Conservation (phyloP, 2,329 filamentous ascomycete genomes). For the Exserohilum turcica region DNA sequence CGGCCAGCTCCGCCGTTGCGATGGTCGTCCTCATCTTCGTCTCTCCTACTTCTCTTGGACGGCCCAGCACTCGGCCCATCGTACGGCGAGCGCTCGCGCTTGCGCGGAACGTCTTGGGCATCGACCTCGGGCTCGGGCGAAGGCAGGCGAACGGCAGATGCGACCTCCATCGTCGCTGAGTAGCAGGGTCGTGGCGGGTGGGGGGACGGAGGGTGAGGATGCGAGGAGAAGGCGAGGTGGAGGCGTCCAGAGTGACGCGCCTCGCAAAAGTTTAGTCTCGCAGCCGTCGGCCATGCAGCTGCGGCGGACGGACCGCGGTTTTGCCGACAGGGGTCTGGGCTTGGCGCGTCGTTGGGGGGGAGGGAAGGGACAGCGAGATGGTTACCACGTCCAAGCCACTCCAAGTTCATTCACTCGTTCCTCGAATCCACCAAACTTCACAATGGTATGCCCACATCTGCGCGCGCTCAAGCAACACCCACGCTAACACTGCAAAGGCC, state of each 20-base stretch:
- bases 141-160: slow-evolving; percentile 62
- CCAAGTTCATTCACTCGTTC: slow-evolving; percentile 25
- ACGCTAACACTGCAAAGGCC: slow-evolving; percentile 64
- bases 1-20: slow-evolving; percentile 74
- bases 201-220: not conserved
- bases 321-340: slow-evolving; percentile 21
- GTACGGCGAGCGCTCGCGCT: slow-evolving; percentile 61
- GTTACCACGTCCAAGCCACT: slow-evolving; percentile 15
- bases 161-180: slow-evolving; percentile 41
- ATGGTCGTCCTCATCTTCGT: slow-evolving; percentile 44
- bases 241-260: slow-evolving; percentile 13
- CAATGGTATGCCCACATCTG: slow-evolving; percentile 31
- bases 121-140: slow-evolving; percentile 56
- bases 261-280: slow-evolving; percentile 35
- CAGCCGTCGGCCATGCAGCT: slow-evolving; percentile 1
- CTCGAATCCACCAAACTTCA: slow-evolving; percentile 21
- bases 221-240: slow-evolving; percentile 2
- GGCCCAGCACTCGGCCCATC: slow-evolving; percentile 36
- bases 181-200: slow-evolving; percentile 1
- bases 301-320: slow-evolving; percentile 25
- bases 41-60: slow-evolving; percentile 45
- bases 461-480: not conserved
- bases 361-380: slow-evolving; percentile 25
- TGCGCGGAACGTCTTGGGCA: slow-evolving; percentile 54
- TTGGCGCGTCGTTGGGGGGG: slow-evolving; percentile 16